phyloP scores from a whole-genome alignment of 1,284 basidiomycete genomes.

The Ustilago sp. region DNA sequence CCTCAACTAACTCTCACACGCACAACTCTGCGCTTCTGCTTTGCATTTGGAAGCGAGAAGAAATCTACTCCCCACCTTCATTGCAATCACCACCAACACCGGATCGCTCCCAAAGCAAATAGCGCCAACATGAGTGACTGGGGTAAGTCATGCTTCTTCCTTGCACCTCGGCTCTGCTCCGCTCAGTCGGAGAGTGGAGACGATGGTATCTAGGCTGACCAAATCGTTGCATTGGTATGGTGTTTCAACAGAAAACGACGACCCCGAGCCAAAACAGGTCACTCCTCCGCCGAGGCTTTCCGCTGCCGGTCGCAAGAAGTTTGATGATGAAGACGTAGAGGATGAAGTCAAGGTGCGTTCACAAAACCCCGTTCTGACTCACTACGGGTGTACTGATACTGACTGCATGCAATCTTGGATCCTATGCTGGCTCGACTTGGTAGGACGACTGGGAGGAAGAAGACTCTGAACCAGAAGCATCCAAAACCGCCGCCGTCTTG shows the following conservation, averaged over 20 bases:
- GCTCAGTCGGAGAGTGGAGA: neutral
- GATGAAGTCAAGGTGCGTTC: constrained; percentile 61
- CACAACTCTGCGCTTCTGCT: neutral
- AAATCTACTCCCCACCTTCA: constrained; percentile 12
- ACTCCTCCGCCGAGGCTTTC: constrained; percentile 30
- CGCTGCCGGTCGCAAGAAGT: constrained; percentile 53
- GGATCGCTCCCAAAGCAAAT: neutral
- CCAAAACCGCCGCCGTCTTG: constrained; percentile 34
- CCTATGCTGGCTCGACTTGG: neutral
- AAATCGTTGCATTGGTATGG: neutral
- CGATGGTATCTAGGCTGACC: neutral
- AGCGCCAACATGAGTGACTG: constrained; percentile 58
- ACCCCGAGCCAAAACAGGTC: constrained; percentile 49
- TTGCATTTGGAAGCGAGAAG: constrained; percentile 9
- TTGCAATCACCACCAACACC: neutral
- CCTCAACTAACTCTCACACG: constrained; percentile 1
- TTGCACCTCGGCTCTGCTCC: neutral
- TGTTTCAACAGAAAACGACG: constrained; percentile 55
- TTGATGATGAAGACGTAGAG: constrained; percentile 68
- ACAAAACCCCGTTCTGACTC: neutral
- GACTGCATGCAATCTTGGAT: neutral
- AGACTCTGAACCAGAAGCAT: constrained; percentile 55
- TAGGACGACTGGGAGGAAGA: constrained; percentile 69
- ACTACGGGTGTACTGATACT: constrained; percentile 7
- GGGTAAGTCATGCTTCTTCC: constrained; percentile 37